Percentiles rank a stretch among this genome's conserved stretches.
Conservation (phyloP, 225 moss, liverwort and hornwort genomes). For the Pseudoscleropodium purum region DNA sequence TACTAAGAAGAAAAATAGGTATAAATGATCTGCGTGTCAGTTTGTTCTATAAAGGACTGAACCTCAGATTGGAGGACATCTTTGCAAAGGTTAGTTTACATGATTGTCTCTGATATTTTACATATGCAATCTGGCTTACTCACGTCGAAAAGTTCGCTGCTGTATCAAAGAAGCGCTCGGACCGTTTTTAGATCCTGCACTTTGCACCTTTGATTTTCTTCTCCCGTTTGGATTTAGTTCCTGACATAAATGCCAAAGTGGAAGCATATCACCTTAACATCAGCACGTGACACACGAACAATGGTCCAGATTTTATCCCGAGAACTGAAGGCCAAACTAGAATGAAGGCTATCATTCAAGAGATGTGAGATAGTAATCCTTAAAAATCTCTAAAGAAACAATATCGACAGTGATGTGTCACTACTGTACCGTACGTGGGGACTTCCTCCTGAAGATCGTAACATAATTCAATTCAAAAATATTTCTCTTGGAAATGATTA, state of each 20-base stretch:
- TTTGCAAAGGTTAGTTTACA: background rate
- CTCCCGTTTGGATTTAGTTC: constrained; percentile 7
- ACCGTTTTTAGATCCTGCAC: constrained; percentile 6
- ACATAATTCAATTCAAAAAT: background rate
- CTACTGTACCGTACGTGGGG: background rate
- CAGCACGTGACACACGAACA: background rate
- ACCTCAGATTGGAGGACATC: background rate
- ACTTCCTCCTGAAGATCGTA: background rate
- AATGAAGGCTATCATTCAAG: background rate
- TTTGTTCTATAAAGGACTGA: background rate
- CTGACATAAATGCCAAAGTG: background rate
- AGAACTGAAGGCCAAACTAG: background rate
- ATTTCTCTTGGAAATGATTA: background rate
- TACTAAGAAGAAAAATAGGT: background rate
- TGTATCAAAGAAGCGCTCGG: background rate
- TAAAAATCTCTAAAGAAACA: background rate
- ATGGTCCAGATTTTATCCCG: background rate
- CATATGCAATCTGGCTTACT: background rate
- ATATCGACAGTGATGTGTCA: background rate
- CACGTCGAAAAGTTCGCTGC: constrained; percentile 11
- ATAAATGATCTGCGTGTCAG: background rate
- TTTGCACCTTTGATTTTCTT: constrained; percentile 5
- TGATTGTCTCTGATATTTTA: background rate
- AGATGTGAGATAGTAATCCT: background rate
- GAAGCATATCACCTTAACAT: background rate